Evolutionary conservation across 129 eudicot genomes (phyloP), one percentile per base, ranked within the genome.

Genomic region (Rutidosis leptorrhynchoides): DNA sequence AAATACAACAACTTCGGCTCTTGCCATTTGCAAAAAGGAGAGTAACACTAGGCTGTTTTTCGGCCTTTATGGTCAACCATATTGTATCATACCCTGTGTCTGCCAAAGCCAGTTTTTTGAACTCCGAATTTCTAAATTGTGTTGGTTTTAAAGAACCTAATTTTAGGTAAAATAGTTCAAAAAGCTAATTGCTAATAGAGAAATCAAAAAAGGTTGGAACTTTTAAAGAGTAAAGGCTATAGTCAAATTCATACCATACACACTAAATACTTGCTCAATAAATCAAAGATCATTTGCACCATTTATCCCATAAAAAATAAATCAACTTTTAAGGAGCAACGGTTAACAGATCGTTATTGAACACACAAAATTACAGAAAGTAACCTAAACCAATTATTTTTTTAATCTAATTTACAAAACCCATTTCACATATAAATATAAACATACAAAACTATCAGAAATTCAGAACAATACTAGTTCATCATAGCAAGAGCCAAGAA

Each of bases 1-100:
- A 89, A 62, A 94, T 72, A 78, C 99, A 89, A 40, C 97, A 86
- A 77, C 80, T 80, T 53, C 87, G 82, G 51, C 86, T 86, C 74
- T 75, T 86, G 28, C 99, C 99, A 66, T 94, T 94, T 56, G 89
- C 62, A 58, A 82, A 40, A 12, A 40, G 3, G 46, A 40, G 46
- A 12, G 46, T 3, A 2, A 37, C 28, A 22, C 12, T 19, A 1
- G 8, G 45, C 45, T 37, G 45, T 10, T 11, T 37, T 11, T 37
- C 15, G 45, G 45, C 45, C 45, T 11, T 37, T 37, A 9, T 37
- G 15, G 45, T 12, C 15, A 37, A 11, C 45, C 12, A 37, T 37
- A 53, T 20, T 53, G 72, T 21, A 10, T 30, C 45, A 23, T 55
- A 24, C 37, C 26, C 71, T 66, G 15, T 53, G 48, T 65, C 56